Evolutionary conservation across 768 basidiomycete species (phyloP).

Genomic region (Exidia glandulosa): DNA sequence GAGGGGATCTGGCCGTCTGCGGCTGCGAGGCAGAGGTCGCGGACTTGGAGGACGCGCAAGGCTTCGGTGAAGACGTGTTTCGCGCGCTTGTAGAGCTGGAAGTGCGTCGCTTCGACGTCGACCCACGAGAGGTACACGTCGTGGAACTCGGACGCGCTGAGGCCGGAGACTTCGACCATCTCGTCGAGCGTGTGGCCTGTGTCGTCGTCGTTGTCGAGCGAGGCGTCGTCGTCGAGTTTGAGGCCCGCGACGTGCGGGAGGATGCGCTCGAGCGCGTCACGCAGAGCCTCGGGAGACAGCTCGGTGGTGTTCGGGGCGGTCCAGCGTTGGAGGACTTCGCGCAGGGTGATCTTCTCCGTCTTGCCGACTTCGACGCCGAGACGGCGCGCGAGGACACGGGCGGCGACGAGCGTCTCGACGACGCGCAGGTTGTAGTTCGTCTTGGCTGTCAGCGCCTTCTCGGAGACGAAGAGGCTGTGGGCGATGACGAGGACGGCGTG

Average conservation of each 20-base stretch:
- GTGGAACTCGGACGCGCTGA: constrained; percentile 43
- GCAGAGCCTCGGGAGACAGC: constrained; percentile 34
- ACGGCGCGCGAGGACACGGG: constrained; percentile 54
- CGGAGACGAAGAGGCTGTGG: constrained; percentile 74
- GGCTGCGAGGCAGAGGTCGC: constrained; percentile 46
- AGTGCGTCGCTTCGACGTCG: constrained; percentile 69
- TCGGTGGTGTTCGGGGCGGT: constrained; percentile 38
- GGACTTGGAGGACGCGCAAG: constrained; percentile 68
- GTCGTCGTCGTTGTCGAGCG: constrained; percentile 25
- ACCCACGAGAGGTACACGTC: constrained; percentile 71
- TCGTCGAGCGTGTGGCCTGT: constrained; percentile 62
- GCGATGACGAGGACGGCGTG: constrained; percentile 59
- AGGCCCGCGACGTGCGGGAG: constrained; percentile 40
- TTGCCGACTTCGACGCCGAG: constrained; percentile 35
- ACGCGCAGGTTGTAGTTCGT: constrained; percentile 81
- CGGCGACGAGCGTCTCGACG: constrained; percentile 78
- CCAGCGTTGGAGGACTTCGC: constrained; percentile 55
- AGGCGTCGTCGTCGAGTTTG: constrained; percentile 24
- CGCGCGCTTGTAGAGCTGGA: constrained; percentile 74
- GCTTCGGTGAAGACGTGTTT: constrained; percentile 77
- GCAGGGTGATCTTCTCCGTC: constrained; percentile 49
- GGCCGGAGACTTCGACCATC: constrained; percentile 57
- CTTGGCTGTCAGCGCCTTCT: constrained; percentile 69
- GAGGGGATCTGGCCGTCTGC: constrained; percentile 12
- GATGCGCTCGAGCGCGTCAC: constrained; percentile 36